These are phyloP conservation scores for Suillus discolor DNA, from an alignment of 768 basidiomycete species.

Conservation along the genomic window DNA sequence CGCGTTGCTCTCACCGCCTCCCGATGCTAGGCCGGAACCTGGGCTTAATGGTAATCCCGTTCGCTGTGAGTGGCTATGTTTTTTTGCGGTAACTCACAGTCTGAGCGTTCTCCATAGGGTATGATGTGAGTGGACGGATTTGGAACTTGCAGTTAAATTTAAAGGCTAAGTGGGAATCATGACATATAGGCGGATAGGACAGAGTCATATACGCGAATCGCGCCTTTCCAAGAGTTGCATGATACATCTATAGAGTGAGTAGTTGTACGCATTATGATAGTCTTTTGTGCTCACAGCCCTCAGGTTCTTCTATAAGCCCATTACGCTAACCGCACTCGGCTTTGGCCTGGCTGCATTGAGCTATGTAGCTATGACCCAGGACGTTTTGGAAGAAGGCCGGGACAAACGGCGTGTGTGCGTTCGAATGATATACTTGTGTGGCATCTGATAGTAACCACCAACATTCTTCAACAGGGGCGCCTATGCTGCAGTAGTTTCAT, in stretches of 20 bases:
- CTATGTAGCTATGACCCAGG: constrained; percentile 82
- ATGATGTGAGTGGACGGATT: constrained; percentile 64
- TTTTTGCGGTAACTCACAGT: background rate
- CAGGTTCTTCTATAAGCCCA: constrained; percentile 86
- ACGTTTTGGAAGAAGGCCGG: constrained; percentile 80
- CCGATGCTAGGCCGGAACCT: constrained; percentile 68
- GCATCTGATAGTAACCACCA: background rate
- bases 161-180: constrained; percentile 18
- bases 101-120: constrained; percentile 52
- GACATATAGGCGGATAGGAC: constrained; percentile 71
- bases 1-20: constrained; percentile 42
- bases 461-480: constrained; percentile 53
- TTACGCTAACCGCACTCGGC: constrained; percentile 75
- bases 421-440: background rate
- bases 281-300: constrained; percentile 10
- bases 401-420: constrained; percentile 83
- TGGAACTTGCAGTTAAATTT: constrained; percentile 4
- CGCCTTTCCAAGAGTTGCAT: constrained; percentile 80
- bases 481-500: constrained; percentile 74
- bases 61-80: constrained; percentile 60
- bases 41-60: constrained; percentile 77
- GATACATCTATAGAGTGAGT: constrained; percentile 83
- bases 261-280: background rate
- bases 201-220: constrained; percentile 81
- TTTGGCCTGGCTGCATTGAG: constrained; percentile 68